A percentile compares a stretch with the other conserved stretches of the same genome.
phyloP scores from a whole-genome alignment of 345 rosid genomes.

The Salix suchowensis region DNA sequence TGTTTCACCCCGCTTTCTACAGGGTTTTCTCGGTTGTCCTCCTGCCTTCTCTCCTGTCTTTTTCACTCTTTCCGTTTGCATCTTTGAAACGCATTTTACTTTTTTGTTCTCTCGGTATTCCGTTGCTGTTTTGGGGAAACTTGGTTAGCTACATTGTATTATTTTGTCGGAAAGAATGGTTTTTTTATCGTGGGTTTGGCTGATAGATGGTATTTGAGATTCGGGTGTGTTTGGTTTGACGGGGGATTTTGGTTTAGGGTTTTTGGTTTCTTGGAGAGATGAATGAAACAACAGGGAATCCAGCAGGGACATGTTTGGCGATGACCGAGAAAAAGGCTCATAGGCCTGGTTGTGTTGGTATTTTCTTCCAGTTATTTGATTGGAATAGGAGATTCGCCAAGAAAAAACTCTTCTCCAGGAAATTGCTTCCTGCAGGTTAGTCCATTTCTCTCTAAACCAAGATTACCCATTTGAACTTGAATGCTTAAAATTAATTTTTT shows the following conservation, averaged over 20 bases:
- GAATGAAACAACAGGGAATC: slow-evolving; percentile 41
- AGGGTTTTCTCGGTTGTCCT: neutral
- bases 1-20: neutral
- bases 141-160: slow-evolving; percentile 18
- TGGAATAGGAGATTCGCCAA: slow-evolving; percentile 85
- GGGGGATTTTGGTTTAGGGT: slow-evolving; percentile 6
- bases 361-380: slow-evolving; percentile 84
- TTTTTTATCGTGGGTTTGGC: slow-evolving; percentile 21
- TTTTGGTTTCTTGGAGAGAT: slow-evolving; percentile 31
- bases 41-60: slow-evolving; percentile 12
- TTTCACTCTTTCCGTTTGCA: slow-evolving; percentile 17
- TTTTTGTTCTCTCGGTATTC: neutral
- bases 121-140: neutral
- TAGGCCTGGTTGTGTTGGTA: slow-evolving; percentile 72
- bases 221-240: slow-evolving; percentile 2
- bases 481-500: neutral
- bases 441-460: neutral
- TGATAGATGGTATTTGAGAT: slow-evolving; percentile 10
- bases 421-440: slow-evolving; percentile 71
- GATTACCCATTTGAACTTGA: neutral
- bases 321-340: slow-evolving; percentile 62
- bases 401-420: slow-evolving; percentile 73
- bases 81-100: slow-evolving; percentile 13
- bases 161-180: neutral
- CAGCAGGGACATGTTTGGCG: slow-evolving; percentile 45